Evolutionary conservation across 345 rosid genomes (phyloP).

Genomic region (Gossypium anomalum): DNA sequence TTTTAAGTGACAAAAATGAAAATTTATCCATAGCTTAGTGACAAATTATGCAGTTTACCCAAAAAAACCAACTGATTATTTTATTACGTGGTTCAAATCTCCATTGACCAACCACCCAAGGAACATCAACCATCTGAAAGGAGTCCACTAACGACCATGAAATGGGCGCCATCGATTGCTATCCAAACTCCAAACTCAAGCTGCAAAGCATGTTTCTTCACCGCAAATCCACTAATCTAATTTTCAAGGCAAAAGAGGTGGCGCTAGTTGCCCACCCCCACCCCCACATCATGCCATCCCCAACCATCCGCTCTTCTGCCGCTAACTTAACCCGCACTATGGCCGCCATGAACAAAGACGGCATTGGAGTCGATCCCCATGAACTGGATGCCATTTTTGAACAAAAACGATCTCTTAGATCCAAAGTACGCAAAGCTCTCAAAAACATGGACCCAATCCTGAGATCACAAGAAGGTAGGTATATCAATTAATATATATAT

Average conservation of each 20-base stretch:
- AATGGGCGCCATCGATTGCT: conserved; percentile 9
- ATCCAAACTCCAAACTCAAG: not conserved
- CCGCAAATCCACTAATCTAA: not conserved
- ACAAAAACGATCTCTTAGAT: conserved; percentile 59
- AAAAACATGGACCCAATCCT: conserved; percentile 67
- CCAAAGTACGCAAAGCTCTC: conserved; percentile 64
- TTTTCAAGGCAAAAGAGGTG: not conserved
- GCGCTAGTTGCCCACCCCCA: not conserved
- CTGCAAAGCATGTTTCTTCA: conserved; percentile 6
- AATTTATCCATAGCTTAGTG: no score
- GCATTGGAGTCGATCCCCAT: conserved; percentile 6
- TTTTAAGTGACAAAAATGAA: no score
- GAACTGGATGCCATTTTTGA: conserved; percentile 49
- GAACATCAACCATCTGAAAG: not conserved
- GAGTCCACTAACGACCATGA: not conserved
- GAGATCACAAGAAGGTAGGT: conserved; percentile 62
- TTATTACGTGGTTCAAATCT: no score
- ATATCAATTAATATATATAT: not conserved
- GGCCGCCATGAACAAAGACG: conserved; percentile 18
- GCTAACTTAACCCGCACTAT: not conserved
- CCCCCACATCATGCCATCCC: not conserved
- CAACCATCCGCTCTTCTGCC: not conserved
- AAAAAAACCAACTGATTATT: no score
- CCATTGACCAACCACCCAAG: no score
- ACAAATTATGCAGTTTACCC: no score